These are phyloP conservation scores for Trichosporon sp. DNA, from an alignment of 1,284 basidiomycete genomes.

Conservation along the genomic window DNA sequence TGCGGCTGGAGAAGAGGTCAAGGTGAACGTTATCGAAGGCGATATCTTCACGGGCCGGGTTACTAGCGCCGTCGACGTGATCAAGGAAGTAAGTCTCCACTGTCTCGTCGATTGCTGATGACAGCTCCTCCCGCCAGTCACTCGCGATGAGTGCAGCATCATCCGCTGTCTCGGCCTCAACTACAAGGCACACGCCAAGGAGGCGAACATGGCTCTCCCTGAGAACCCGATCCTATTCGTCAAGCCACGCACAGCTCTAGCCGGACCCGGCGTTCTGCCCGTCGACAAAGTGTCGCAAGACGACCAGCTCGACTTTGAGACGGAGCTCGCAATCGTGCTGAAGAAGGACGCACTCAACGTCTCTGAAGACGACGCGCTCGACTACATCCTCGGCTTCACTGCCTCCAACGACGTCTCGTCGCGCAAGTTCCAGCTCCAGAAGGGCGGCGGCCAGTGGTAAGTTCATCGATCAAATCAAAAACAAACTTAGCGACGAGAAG, in stretches of 20 bases:
- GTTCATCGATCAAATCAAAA: no score
- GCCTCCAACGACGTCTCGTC: slow-evolving; percentile 50
- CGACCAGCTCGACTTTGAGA: slow-evolving; percentile 51
- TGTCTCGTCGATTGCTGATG: not conserved
- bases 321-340: slow-evolving; percentile 52
- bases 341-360: slow-evolving; percentile 51
- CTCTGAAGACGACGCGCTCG: slow-evolving; percentile 50
- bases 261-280: slow-evolving; percentile 46
- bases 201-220: slow-evolving; percentile 37
- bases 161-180: slow-evolving; percentile 45
- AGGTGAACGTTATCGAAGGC: slow-evolving; percentile 18
- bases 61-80: slow-evolving; percentile 1
- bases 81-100: slow-evolving; percentile 1
- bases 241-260: slow-evolving; percentile 51
- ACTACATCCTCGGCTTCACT: slow-evolving; percentile 56
- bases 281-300: slow-evolving; percentile 50
- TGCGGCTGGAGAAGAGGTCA: slow-evolving; percentile 16
- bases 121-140: slow-evolving; percentile 28
- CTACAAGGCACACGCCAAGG: slow-evolving; percentile 34
- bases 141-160: slow-evolving; percentile 31
- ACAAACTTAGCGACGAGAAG: no score
- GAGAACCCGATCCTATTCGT: slow-evolving; percentile 40
- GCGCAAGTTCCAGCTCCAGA: slow-evolving; percentile 33
- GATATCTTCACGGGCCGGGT: slow-evolving; percentile 11
- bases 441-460: slow-evolving; percentile 45